phyloP scores from a whole-genome alignment of 2,329 filamentous ascomycete genomes.

The Emmonsiellopsis sp. region DNA sequence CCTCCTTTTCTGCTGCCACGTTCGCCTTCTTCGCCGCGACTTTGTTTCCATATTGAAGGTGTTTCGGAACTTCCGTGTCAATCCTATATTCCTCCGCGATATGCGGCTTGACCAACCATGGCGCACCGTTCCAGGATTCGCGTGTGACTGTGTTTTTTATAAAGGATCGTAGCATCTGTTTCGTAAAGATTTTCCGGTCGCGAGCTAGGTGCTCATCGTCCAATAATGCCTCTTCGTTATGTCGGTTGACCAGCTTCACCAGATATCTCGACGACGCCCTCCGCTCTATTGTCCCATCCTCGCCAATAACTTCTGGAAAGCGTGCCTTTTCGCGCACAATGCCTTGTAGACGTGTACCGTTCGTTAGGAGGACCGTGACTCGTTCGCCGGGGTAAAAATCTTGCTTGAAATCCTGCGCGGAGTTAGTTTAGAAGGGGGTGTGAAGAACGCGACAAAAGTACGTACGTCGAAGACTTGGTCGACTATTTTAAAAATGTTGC shows the following conservation, averaged over 20 bases:
- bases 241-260: constrained; percentile 61
- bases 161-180: constrained; percentile 85
- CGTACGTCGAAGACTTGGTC: constrained; percentile 43
- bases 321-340: constrained; percentile 77
- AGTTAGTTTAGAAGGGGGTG: constrained; percentile 13
- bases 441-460: constrained; percentile 1
- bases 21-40: constrained; percentile 67
- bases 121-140: constrained; percentile 91
- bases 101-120: constrained; percentile 86
- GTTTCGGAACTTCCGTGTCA: constrained; percentile 72
- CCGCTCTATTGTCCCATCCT: constrained; percentile 61
- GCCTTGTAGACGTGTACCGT: constrained; percentile 62
- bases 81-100: constrained; percentile 80
- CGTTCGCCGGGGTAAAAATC: constrained; percentile 87
- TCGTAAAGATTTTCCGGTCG: constrained; percentile 87
- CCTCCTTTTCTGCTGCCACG: constrained; percentile 53
- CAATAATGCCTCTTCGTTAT: constrained; percentile 65
- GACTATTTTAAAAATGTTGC: constrained; percentile 23
- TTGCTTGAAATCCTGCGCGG: constrained; percentile 59
- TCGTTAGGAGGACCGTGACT: constrained; percentile 62
- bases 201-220: constrained; percentile 75
- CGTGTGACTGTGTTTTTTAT: constrained; percentile 90
- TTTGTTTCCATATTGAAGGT: constrained; percentile 73
- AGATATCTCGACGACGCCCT: constrained; percentile 69
- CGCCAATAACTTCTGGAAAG: constrained; percentile 50